These are phyloP conservation scores for Pulicaria dysenterica DNA, from an alignment of 129 eudicot genomes.

Conservation along the genomic window DNA sequence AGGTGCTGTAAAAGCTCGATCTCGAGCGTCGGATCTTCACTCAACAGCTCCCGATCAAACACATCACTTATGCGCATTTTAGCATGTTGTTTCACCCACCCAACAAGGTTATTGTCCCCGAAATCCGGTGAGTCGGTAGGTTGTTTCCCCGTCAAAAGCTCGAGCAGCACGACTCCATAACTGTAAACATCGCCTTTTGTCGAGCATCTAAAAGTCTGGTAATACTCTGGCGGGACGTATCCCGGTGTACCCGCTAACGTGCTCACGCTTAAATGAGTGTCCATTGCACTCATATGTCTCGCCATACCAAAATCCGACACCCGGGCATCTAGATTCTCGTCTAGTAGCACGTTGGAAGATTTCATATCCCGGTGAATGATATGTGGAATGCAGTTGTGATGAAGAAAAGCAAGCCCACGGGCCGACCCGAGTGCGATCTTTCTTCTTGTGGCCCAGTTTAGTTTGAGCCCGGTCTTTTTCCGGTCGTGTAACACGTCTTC, in stretches of 20 bases:
- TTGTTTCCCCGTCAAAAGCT: constrained; percentile 83
- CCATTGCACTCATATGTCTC: constrained; percentile 83
- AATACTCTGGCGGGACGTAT: constrained; percentile 95
- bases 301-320: constrained; percentile 99
- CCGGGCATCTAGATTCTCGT: constrained; percentile 78
- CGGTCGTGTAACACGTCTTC: constrained; percentile 83
- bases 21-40: constrained; percentile 67
- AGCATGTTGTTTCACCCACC: constrained; percentile 86
- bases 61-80: constrained; percentile 57
- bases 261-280: constrained; percentile 95
- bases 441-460: constrained; percentile 78
- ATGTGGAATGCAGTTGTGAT: constrained; percentile 89
- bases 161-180: constrained; percentile 88
- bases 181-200: constrained; percentile 97
- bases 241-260: constrained; percentile 98
- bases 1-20: constrained; percentile 80
- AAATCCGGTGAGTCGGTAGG: constrained; percentile 92
- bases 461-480: constrained; percentile 59
- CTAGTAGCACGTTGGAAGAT: constrained; percentile 86
- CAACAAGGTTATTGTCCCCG: constrained; percentile 92
- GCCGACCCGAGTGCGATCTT: constrained; percentile 94
- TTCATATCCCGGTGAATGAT: constrained; percentile 98
- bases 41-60: constrained; percentile 66
- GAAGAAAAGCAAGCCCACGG: constrained; percentile 86
- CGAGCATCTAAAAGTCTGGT: constrained; percentile 89